Base-by-base conservation (phyloP, 345 rosid species). In the Physaria fendleri region DNA sequence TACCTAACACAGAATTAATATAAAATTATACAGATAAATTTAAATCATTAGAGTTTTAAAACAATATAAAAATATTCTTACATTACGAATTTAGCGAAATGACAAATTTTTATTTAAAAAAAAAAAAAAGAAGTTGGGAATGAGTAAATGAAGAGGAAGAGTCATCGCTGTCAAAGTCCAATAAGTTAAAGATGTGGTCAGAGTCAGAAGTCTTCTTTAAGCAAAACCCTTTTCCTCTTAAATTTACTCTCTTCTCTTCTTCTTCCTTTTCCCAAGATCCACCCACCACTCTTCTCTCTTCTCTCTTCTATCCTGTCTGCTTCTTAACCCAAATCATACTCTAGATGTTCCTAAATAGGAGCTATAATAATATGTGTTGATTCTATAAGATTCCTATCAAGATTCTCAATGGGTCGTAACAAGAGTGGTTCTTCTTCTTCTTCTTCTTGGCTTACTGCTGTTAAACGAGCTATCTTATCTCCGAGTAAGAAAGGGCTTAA, bases 401-500 rank as follows among this genome's bases (percentile, higher is more conserved):
- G 0, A 4, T 11, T 41, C 51, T 34, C 29, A 12, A 84, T 84
- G 92, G 92, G 89, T n/a, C n/a, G n/a, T 69, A 87, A 81, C 79
- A 82, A 76, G 52, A 80, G 74, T 51, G 80, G 84, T 25, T 77
- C 74, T 53, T 87, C 95, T 2, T 84, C 95, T 2, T 84, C 91
- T 17, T 77, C 74, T 56, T 87, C 95, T 1, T 85, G 95, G 95
- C 81, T 88, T 69, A 79, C 87, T 14, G 93, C 82, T 58, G 90
- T 88, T 29, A 88, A 88, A 80, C 82, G 93, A 61, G 95, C 87
- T 62, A 85, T 88, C 76, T 81, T 87, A 75, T 88, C 89, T 79
- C 95, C 95, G 11, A 62, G 76, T 59, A 86, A 71, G 69, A 81
- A 56, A 69, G 65, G 52, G 18, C 68, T 47, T 43, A 73, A 50